Conservation (phyloP, 441 rosid genomes). For the Capsella rubella region DNA sequence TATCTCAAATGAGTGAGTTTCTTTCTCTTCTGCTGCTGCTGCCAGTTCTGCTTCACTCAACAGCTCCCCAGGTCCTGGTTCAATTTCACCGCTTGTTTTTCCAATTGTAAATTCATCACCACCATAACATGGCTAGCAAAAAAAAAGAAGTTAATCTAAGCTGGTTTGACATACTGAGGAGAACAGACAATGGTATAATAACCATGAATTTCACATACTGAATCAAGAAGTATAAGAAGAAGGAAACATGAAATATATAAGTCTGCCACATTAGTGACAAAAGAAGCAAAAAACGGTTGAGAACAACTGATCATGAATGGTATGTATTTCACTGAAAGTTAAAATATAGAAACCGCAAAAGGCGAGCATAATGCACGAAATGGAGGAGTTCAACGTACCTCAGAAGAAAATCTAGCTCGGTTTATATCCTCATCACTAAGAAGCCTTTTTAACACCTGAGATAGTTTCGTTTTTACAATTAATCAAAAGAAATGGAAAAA, state of each 20-base stretch:
- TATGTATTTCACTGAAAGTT: not conserved
- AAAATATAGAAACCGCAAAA: not conserved
- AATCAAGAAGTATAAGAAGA: conserved; percentile 16
- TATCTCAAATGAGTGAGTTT: conserved; percentile 90
- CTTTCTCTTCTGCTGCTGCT: conserved; percentile 91
- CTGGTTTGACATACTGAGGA: conserved; percentile 17
- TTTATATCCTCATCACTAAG: conserved; percentile 73
- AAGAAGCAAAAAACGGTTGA: too few species aligned
- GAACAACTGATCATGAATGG: not conserved
- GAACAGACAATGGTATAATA: conserved; percentile 3
- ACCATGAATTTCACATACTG: not conserved
- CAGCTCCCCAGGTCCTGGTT: conserved; percentile 67
- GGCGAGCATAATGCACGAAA: not conserved
- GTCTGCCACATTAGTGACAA: too few species aligned
- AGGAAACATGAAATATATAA: too few species aligned
- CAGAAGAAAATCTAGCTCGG: conserved; percentile 67
- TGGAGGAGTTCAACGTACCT: conserved; percentile 57
- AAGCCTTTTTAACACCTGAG: conserved; percentile 84
- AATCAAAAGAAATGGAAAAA: not conserved
- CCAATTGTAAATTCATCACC: conserved; percentile 72
- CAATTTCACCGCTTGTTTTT: conserved; percentile 80
- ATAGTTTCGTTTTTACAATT: not conserved
- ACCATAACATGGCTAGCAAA: conserved; percentile 54
- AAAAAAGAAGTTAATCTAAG: not conserved
- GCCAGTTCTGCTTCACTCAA: conserved; percentile 88